Evolutionary conservation across 1,284 basidiomycete species (phyloP).

Genomic region (Coniophora puteana): DNA sequence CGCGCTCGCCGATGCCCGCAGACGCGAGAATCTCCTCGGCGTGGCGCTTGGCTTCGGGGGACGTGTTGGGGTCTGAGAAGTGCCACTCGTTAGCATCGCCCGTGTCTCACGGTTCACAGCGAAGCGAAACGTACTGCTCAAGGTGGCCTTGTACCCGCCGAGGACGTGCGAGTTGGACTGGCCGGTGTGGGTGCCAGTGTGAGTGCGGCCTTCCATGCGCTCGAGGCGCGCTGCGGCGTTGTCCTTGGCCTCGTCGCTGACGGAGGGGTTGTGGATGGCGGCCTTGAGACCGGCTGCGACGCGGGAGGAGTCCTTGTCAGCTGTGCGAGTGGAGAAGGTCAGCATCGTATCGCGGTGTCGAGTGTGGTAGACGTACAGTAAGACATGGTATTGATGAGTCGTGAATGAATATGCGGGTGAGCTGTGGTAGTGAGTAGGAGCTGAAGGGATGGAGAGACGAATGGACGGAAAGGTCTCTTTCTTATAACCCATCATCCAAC

Average conservation of each 20-base stretch:
- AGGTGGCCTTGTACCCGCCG: slow-evolving; percentile 51
- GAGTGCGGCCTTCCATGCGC: slow-evolving; percentile 26
- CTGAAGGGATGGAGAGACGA: no score
- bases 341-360: no score
- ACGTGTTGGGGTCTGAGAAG: slow-evolving; percentile 35
- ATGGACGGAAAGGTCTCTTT: no score
- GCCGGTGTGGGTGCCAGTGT: slow-evolving; percentile 11
- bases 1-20: slow-evolving; percentile 27
- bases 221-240: slow-evolving; percentile 42
- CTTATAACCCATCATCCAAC: no score
- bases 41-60: slow-evolving; percentile 45
- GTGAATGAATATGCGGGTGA: no score
- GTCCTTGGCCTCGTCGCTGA: slow-evolving; percentile 47
- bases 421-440: no score
- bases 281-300: slow-evolving; percentile 54
- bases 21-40: slow-evolving; percentile 41
- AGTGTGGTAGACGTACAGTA: no score
- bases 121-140: slow-evolving; percentile 34
- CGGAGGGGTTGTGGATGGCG: slow-evolving; percentile 49
- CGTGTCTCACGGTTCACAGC: not conserved
- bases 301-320: slow-evolving; percentile 35
- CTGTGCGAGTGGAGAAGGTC: no score
- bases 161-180: slow-evolving; percentile 22
- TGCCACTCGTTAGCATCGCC: not conserved
- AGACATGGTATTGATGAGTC: no score